These are phyloP conservation scores for Umbelopsis sp. DNA, from an alignment of 192 early-diverging fungal species.

Conservation along the genomic window DNA sequence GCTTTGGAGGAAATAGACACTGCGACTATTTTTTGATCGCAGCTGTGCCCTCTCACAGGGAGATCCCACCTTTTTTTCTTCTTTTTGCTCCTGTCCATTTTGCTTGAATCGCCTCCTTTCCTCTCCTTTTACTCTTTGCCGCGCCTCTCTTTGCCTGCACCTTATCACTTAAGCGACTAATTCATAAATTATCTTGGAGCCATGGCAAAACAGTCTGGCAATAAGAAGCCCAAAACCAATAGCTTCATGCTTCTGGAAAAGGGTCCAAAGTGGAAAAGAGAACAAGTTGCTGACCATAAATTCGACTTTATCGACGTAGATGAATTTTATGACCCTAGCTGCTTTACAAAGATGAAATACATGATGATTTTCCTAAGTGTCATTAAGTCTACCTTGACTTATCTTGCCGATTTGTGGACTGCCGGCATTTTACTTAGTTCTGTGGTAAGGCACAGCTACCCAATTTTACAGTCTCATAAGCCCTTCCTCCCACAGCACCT, in stretches of 20 bases:
- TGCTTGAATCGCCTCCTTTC: not conserved
- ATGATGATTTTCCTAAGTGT: constrained; percentile 61
- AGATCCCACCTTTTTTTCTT: not conserved
- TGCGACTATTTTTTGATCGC: constrained; percentile 7
- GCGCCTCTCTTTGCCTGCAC: too few species aligned
- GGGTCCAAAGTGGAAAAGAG: constrained; percentile 77
- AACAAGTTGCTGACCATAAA: constrained; percentile 80
- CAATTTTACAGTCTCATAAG: not conserved
- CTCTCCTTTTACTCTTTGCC: not conserved
- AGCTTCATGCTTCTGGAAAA: constrained; percentile 28
- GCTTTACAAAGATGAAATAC: constrained; percentile 51
- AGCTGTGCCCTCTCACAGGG: constrained; percentile 7
- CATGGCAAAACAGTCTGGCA: constrained; percentile 8
- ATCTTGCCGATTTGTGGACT: constrained; percentile 80
- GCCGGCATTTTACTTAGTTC: constrained; percentile 63
- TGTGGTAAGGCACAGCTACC: constrained; percentile 17
- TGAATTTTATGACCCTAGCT: constrained; percentile 60
- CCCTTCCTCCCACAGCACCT: too few species aligned
- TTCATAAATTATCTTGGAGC: not conserved
- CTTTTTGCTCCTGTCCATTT: constrained; percentile 2
- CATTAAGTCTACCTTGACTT: constrained; percentile 73
- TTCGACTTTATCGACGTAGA: constrained; percentile 87
- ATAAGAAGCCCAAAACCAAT: constrained; percentile 12
- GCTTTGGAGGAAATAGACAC: not conserved
- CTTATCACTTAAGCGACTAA: too few species aligned